These are phyloP conservation scores for Phytophthora aleatoria DNA, from an alignment of 352 stramenopile genomes.

Conservation along the genomic window DNA sequence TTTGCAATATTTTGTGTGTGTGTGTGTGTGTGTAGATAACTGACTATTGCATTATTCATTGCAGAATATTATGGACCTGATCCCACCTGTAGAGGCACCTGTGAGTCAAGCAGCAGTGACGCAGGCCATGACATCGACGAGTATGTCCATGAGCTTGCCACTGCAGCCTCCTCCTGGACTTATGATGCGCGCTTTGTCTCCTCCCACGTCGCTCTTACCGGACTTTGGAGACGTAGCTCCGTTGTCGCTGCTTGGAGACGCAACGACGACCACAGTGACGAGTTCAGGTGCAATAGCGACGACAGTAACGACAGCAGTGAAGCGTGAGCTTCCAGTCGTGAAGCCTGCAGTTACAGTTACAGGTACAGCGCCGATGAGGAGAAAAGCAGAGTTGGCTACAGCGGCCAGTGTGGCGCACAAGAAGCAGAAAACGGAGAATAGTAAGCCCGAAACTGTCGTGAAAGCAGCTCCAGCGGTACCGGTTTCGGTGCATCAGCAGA, in stretches of 20 bases:
- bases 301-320: conserved; percentile 35
- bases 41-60: conserved; percentile 14
- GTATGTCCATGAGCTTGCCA: conserved; percentile 54
- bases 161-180: conserved; percentile 62
- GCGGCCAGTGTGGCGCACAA: conserved; percentile 25
- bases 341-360: conserved; percentile 25
- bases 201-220: conserved; percentile 67
- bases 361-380: conserved; percentile 22
- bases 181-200: conserved; percentile 77
- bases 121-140: conserved; percentile 10
- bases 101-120: conserved; percentile 25
- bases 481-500: conserved; percentile 26
- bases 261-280: conserved; percentile 9
- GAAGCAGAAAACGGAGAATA: conserved; percentile 65
- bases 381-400: conserved; percentile 30
- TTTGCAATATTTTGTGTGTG: neutral
- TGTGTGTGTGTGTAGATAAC: neutral
- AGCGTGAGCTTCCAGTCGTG: conserved; percentile 32
- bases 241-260: conserved; percentile 43
- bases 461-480: conserved; percentile 19
- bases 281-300: conserved; percentile 16
- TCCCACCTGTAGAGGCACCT: conserved; percentile 50
- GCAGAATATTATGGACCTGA: conserved; percentile 84
- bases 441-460: conserved; percentile 35
- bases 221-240: conserved; percentile 56